Evolutionary conservation across 2,329 filamentous ascomycete genomes (phyloP).

Genomic region (Ilyonectria destructans): DNA sequence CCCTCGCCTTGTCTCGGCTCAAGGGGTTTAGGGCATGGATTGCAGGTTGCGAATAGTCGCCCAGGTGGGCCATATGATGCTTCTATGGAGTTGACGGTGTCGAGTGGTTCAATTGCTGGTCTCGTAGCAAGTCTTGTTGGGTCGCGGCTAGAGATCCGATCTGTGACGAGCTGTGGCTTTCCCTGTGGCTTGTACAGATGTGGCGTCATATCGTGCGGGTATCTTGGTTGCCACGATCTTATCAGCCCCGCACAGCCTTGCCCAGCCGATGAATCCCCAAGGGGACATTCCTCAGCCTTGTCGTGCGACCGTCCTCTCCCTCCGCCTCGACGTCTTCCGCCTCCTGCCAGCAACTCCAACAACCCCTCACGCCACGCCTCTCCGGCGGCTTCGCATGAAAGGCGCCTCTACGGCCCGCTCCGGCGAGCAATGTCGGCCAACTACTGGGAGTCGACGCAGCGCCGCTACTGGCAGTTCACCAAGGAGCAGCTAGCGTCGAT

Average conservation of each 20-base stretch:
- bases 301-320: conserved; percentile 15
- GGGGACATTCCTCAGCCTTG: conserved; percentile 26
- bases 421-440: conserved; percentile 84
- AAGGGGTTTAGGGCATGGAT: conserved; percentile 31
- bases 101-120: neutral
- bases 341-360: neutral
- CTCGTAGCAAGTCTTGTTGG: conserved; percentile 16
- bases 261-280: conserved; percentile 25
- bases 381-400: conserved; percentile 12
- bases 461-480: conserved; percentile 91
- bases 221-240: conserved; percentile 16
- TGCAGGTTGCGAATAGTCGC: neutral
- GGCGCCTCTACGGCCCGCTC: conserved; percentile 33
- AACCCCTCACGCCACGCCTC: conserved; percentile 3
- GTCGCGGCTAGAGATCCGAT: conserved; percentile 16
- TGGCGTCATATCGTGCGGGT: neutral
- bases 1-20: conserved; percentile 50
- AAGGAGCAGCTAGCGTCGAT: conserved; percentile 84
- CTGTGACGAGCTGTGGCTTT: conserved; percentile 13
- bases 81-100: neutral
- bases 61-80: neutral
- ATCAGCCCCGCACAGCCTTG: conserved; percentile 34
- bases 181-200: conserved; percentile 23
- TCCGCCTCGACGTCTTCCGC: neutral
- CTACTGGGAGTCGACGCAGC: conserved; percentile 97